Percentiles rank a stretch among this genome's conserved stretches.
Evolutionary conservation across 495 filamentous ascomycete species (phyloP).

Genomic region (Saxispiralis lemnorum): DNA sequence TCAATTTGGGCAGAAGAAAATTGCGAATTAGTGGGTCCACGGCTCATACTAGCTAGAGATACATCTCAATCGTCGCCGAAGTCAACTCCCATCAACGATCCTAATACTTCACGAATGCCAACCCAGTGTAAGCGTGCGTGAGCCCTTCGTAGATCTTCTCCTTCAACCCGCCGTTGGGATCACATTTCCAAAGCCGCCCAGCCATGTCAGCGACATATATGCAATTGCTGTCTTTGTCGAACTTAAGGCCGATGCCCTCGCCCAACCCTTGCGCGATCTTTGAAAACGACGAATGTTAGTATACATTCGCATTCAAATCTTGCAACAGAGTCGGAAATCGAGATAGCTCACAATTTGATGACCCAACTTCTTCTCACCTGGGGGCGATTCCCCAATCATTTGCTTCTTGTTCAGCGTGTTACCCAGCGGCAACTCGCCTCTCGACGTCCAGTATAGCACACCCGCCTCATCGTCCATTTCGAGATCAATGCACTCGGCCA

Average conservation of each 20-base stretch:
- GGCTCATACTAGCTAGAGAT: too few relatives aligned
- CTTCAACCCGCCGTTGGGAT: background rate
- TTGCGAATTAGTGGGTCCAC: too few relatives aligned
- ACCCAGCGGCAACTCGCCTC: constrained; percentile 33
- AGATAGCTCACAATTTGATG: background rate
- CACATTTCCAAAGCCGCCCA: background rate
- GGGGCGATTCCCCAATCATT: background rate
- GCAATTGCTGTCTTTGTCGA: background rate
- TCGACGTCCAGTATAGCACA: constrained; percentile 38
- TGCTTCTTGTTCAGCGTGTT: constrained; percentile 28
- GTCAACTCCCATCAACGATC: too few relatives aligned
- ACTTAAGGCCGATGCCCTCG: background rate
- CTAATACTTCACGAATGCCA: background rate
- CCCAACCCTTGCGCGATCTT: background rate
- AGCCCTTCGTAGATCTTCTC: background rate
- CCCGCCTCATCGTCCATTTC: constrained; percentile 27
- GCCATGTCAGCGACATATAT: background rate
- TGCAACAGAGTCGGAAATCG: too few relatives aligned
- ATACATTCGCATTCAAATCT: too few relatives aligned
- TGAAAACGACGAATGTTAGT: too few relatives aligned
- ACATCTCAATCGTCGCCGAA: too few relatives aligned
- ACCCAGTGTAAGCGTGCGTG: background rate
- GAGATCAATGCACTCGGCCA: constrained; percentile 40
- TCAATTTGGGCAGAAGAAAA: too few relatives aligned
- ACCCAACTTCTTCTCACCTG: background rate